phyloP scores from a whole-genome alignment of 2,329 filamentous ascomycete genomes.

The Xylariaceae sp. region DNA sequence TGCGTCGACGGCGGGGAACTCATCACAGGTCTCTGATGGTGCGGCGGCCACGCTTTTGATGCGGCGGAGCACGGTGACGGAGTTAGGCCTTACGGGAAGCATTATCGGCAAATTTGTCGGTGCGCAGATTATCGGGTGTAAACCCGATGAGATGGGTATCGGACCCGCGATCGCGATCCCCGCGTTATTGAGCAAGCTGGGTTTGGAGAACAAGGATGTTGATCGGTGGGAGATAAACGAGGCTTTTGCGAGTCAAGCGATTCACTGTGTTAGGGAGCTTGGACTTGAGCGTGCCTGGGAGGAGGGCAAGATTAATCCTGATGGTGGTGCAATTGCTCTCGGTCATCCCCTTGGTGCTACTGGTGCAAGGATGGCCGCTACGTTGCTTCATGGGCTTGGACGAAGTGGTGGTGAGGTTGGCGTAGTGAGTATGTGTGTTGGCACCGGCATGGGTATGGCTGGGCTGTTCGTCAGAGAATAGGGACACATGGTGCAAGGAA shows the following conservation, averaged over 20 bases:
- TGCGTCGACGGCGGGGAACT: slow-evolving; percentile 80
- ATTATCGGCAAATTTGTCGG: slow-evolving; percentile 84
- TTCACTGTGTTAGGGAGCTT: slow-evolving; percentile 68
- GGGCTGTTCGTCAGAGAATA: slow-evolving; percentile 64
- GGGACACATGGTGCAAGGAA: neutral
- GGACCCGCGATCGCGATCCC: slow-evolving; percentile 85
- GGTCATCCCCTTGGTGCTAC: slow-evolving; percentile 90
- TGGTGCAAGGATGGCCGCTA: slow-evolving; percentile 74
- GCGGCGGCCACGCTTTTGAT: slow-evolving; percentile 81
- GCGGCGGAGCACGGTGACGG: slow-evolving; percentile 73
- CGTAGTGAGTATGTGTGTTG: slow-evolving; percentile 87
- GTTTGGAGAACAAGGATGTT: slow-evolving; percentile 65
- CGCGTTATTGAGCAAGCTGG: slow-evolving; percentile 67
- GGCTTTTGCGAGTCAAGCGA: slow-evolving; percentile 63
- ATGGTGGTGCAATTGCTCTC: slow-evolving; percentile 90
- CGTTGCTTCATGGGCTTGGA: slow-evolving; percentile 61
- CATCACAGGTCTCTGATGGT: slow-evolving; percentile 81
- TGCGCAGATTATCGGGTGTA: slow-evolving; percentile 71
- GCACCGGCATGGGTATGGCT: slow-evolving; percentile 76
- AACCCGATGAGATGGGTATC: slow-evolving; percentile 90
- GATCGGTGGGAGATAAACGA: slow-evolving; percentile 94
- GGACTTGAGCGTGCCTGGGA: slow-evolving; percentile 61
- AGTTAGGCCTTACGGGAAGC: slow-evolving; percentile 62
- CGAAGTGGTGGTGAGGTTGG: slow-evolving; percentile 72
- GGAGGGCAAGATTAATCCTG: slow-evolving; percentile 75